A percentile compares a stretch with the other conserved stretches of the same genome.
Evolutionary conservation across 2,329 filamentous ascomycete genomes (phyloP).

Genomic region (Penicillium sp.): DNA sequence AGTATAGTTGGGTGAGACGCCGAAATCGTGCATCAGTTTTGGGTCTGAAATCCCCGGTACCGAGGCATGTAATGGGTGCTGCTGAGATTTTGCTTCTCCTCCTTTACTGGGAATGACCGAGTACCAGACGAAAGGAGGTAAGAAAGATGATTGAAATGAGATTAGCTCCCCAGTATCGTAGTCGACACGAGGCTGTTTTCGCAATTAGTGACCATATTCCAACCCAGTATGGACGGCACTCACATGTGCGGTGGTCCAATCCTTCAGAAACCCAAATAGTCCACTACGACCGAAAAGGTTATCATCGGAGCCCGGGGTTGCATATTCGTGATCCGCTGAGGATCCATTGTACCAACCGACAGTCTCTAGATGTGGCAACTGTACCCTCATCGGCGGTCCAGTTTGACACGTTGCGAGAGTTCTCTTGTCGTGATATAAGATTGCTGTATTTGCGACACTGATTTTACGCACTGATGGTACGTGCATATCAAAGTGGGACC

Average conservation of each 20-base stretch:
- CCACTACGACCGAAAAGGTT: not conserved
- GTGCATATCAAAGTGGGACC: constrained; percentile 26
- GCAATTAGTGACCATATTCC: not conserved
- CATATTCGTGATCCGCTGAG: constrained; percentile 30
- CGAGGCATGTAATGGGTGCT: constrained; percentile 39
- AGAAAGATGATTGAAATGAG: constrained; percentile 65
- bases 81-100: not conserved
- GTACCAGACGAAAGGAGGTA: constrained; percentile 66
- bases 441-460: constrained; percentile 66
- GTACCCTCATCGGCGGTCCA: constrained; percentile 65
- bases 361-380: constrained; percentile 63
- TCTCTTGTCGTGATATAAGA: constrained; percentile 66
- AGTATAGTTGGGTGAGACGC: constrained; percentile 61
- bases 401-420: constrained; percentile 70
- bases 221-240: not conserved
- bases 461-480: constrained; percentile 62
- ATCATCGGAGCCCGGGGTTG: not conserved
- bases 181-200: constrained; percentile 65
- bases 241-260: not conserved
- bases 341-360: constrained; percentile 68
- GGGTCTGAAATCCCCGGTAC: constrained; percentile 62
- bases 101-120: constrained; percentile 49
- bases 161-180: constrained; percentile 63
- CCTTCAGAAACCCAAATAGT: not conserved
- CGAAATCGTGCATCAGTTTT: constrained; percentile 77